phyloP scores from a whole-genome alignment of 2,329 filamentous ascomycete species.

The Chaetomium strumarium region DNA sequence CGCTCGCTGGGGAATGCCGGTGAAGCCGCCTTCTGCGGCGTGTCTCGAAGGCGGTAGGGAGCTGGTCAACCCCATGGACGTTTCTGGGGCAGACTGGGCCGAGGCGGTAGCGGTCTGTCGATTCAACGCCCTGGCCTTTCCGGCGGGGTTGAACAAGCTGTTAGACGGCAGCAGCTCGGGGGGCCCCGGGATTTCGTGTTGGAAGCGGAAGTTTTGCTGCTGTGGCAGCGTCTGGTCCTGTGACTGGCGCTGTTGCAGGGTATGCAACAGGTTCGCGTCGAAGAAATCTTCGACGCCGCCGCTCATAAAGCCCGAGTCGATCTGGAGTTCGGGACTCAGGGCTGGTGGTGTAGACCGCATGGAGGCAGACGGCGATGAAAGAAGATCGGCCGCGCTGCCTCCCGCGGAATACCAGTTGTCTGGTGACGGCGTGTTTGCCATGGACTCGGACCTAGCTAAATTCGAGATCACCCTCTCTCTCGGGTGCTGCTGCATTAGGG shows the following conservation, averaged over 20 bases:
- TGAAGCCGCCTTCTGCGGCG: conserved; percentile 3
- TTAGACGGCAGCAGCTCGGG: conserved; percentile 38
- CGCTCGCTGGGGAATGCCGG: conserved; percentile 1
- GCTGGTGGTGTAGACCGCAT: conserved; percentile 57
- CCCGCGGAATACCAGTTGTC: conserved; percentile 45
- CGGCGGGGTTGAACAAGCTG: conserved; percentile 37
- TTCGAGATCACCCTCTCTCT: conserved; percentile 39
- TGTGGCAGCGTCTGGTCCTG: conserved; percentile 20
- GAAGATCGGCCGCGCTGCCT: conserved; percentile 73
- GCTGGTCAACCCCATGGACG: not conserved
- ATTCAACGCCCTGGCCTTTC: conserved; percentile 23
- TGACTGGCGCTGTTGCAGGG: conserved; percentile 29
- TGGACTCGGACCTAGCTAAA: conserved; percentile 55
- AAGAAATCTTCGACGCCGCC: conserved; percentile 66
- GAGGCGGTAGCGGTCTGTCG: conserved; percentile 12
- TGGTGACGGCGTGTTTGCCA: conserved; percentile 39
- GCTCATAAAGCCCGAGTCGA: conserved; percentile 81
- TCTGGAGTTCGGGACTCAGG: conserved; percentile 72
- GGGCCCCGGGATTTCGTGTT: conserved; percentile 39
- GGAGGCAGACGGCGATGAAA: conserved; percentile 83
- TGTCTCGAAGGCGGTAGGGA: not conserved
- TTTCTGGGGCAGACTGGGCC: conserved; percentile 12
- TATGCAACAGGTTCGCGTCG: conserved; percentile 46
- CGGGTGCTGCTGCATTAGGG: conserved; percentile 27
- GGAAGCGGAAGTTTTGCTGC: conserved; percentile 31